Percentiles rank a stretch among this genome's conserved stretches.
Conservation (phyloP, 176 grass and related monocot species). For the Elaeis guineensis region DNA sequence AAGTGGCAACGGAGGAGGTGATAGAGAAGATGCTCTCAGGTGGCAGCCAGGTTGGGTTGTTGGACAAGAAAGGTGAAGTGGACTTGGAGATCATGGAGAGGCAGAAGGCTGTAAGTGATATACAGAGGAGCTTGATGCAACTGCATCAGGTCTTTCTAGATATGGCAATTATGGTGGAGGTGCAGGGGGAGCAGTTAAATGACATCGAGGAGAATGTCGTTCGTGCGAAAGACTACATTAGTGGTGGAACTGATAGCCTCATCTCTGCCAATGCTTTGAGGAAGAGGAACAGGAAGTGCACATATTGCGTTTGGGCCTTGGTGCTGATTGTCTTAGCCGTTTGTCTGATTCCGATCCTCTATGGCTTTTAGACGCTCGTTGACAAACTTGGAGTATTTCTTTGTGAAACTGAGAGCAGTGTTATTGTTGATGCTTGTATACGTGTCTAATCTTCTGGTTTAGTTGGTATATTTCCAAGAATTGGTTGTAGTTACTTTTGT, state of each 20-base stretch:
- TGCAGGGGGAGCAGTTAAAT: constrained; percentile 36
- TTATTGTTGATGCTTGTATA: too few relatives aligned
- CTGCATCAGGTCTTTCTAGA: constrained; percentile 45
- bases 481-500: too few relatives aligned
- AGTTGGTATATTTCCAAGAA: too few relatives aligned
- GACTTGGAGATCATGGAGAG: constrained; percentile 31
- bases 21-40: constrained; percentile 38
- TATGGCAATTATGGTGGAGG: constrained; percentile 39
- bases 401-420: too few relatives aligned
- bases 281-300: constrained; percentile 26
- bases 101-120: constrained; percentile 37
- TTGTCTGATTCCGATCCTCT: constrained; percentile 24
- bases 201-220: constrained; percentile 39
- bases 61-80: constrained; percentile 19
- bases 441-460: too few relatives aligned
- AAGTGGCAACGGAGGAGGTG: constrained; percentile 25
- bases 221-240: constrained; percentile 28
- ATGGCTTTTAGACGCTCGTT: background rate
- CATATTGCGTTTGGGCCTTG: constrained; percentile 5
- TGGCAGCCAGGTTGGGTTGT: constrained; percentile 10
- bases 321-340: constrained; percentile 22
- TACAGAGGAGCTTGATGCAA: constrained; percentile 38
- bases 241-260: constrained; percentile 28
- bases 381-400: background rate
- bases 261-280: constrained; percentile 22